Conservation (phyloP, 305 asterid species). For the Solanum chacoense region DNA sequence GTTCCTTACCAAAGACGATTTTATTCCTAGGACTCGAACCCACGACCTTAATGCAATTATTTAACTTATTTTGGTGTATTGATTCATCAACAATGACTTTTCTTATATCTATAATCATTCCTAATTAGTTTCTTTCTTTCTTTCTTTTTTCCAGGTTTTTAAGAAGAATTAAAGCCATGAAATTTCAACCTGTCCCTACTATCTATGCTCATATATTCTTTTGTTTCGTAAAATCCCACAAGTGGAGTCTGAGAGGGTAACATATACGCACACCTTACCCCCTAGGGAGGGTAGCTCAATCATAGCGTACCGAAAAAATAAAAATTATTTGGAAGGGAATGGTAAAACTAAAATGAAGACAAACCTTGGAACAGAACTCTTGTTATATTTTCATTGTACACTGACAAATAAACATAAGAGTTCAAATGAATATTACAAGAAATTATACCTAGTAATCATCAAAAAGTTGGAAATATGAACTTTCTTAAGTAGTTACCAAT, state of each 20-base stretch:
- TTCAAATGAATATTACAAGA: background rate
- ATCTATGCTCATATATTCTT: background rate
- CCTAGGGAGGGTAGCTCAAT: background rate
- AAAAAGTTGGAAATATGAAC: background rate
- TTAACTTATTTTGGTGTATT: background rate
- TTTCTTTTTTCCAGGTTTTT: background rate
- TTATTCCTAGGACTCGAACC: background rate
- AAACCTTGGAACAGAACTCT: background rate
- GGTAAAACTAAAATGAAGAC: background rate
- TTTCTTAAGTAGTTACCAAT: background rate
- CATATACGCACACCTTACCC: background rate
- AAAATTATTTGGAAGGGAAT: background rate
- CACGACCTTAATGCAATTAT: background rate
- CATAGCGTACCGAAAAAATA: background rate
- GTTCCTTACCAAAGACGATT: background rate
- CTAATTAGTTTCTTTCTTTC: background rate
- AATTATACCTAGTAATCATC: background rate
- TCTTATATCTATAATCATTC: background rate
- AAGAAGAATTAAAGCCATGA: background rate
- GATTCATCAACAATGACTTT: background rate
- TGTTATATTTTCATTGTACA: background rate
- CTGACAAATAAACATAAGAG: background rate
- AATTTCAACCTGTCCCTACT: background rate
- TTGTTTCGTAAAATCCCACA: background rate
- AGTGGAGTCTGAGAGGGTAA: background rate